phyloP scores from a whole-genome alignment of 2,329 filamentous ascomycete genomes.

The Neophaeococcomyces mojaviensis region DNA sequence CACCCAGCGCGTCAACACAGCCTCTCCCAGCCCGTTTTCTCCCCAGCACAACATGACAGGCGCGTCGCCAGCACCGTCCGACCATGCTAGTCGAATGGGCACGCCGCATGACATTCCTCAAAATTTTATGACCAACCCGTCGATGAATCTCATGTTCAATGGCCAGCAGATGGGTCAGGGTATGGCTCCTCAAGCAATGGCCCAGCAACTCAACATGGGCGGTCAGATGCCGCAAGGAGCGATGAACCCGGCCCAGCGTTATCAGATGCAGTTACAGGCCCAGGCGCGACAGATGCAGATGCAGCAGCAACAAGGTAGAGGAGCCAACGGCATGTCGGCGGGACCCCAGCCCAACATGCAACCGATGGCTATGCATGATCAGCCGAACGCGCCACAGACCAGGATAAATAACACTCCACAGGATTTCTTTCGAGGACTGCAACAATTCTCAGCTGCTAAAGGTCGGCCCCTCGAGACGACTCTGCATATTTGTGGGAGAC shows the following conservation, averaged over 20 bases:
- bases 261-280: constrained; percentile 76
- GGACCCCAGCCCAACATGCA: constrained; percentile 26
- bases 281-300: constrained; percentile 56
- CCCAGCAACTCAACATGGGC: constrained; percentile 44
- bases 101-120: constrained; percentile 63
- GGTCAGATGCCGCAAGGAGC: constrained; percentile 46
- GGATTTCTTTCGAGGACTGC: constrained; percentile 67
- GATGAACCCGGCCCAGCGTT: constrained; percentile 67
- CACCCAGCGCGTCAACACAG: constrained; percentile 76
- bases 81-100: constrained; percentile 57
- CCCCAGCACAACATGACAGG: constrained; percentile 67
- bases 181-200: constrained; percentile 28
- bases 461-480: constrained; percentile 66
- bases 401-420: constrained; percentile 46
- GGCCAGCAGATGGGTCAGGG: constrained; percentile 35
- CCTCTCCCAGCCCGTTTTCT: constrained; percentile 86
- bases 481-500: constrained; percentile 65
- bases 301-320: constrained; percentile 21
- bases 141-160: constrained; percentile 33
- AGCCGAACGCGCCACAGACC: constrained; percentile 17
- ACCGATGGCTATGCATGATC: not conserved
- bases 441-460: constrained; percentile 67
- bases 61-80: constrained; percentile 67
- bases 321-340: constrained; percentile 36
- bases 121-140: constrained; percentile 50